Evolutionary conservation across 495 filamentous ascomycete genomes (phyloP).

Genomic region (Daldinia loculata): DNA sequence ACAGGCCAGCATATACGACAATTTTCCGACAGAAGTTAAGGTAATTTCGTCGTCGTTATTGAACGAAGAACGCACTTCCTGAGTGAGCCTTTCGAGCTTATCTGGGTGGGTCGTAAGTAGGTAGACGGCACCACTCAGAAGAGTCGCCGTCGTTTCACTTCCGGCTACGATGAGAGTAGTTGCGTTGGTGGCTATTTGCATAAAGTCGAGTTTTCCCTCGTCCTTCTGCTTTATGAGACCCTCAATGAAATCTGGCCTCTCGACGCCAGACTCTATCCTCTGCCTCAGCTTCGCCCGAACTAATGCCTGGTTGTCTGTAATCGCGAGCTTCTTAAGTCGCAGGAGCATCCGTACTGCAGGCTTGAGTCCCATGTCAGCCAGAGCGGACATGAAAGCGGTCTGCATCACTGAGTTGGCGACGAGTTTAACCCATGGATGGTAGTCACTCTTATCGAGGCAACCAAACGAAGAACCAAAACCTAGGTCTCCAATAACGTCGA

Average conservation of each 20-base stretch:
- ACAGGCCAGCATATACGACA: conserved; percentile 61
- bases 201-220: conserved; percentile 40
- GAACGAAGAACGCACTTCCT: conserved; percentile 59
- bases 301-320: conserved; percentile 39
- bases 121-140: conserved; percentile 55
- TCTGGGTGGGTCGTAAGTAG: conserved; percentile 54
- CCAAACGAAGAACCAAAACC: conserved; percentile 61
- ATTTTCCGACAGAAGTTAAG: conserved; percentile 47
- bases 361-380: conserved; percentile 34
- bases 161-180: conserved; percentile 53
- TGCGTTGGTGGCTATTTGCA: conserved; percentile 31
- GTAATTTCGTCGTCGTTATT: conserved; percentile 56
- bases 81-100: conserved; percentile 48
- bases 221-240: conserved; percentile 51
- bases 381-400: conserved; percentile 37
- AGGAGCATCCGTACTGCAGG: conserved; percentile 9
- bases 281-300: conserved; percentile 46
- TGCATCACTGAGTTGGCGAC: conserved; percentile 48
- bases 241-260: conserved; percentile 52
- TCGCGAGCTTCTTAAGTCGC: conserved; percentile 14
- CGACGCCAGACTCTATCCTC: conserved; percentile 44
- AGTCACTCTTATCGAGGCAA: conserved; percentile 52
- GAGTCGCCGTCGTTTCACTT: conserved; percentile 62
- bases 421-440: conserved; percentile 56
- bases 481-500: conserved; percentile 64